Conservation (phyloP, 257 asterid species). For the Solanum raphanifolium region DNA sequence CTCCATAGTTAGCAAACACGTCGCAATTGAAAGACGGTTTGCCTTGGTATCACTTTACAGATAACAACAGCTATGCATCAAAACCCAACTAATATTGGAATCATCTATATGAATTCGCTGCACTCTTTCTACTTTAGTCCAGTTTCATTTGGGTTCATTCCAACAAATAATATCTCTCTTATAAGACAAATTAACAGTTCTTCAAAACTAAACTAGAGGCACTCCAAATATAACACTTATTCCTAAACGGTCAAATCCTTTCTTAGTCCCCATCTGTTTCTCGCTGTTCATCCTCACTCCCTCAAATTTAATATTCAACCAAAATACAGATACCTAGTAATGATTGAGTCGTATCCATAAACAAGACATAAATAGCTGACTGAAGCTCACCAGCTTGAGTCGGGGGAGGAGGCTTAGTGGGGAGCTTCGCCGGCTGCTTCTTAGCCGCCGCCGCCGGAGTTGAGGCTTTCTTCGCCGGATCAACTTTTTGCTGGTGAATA, state of each 20-base stretch:
- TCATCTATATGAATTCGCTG: not conserved
- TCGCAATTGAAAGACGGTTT: not conserved
- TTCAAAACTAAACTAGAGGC: not conserved
- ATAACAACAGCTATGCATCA: not conserved
- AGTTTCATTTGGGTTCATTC: not conserved
- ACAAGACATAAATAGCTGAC: not conserved
- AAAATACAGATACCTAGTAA: not conserved
- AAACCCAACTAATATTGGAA: not conserved
- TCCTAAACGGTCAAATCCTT: not conserved
- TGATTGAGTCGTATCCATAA: not conserved
- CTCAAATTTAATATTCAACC: not conserved
- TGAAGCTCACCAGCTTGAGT: conserved; percentile 55
- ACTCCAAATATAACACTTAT: not conserved
- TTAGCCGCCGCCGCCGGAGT: conserved; percentile 29
- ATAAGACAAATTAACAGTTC: not conserved
- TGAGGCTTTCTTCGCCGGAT: conserved; percentile 34
- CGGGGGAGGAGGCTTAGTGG: conserved; percentile 70
- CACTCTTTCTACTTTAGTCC: not conserved
- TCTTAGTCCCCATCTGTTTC: not conserved
- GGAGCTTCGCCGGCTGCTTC: conserved; percentile 47
- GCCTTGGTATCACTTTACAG: not conserved
- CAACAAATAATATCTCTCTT: not conserved
- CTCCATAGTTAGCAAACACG: not conserved
- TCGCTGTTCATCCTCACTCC: not conserved
- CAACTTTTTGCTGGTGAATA: conserved; percentile 46